Conservation (phyloP, 176 grass and related monocot species). For the Oryza punctata region DNA sequence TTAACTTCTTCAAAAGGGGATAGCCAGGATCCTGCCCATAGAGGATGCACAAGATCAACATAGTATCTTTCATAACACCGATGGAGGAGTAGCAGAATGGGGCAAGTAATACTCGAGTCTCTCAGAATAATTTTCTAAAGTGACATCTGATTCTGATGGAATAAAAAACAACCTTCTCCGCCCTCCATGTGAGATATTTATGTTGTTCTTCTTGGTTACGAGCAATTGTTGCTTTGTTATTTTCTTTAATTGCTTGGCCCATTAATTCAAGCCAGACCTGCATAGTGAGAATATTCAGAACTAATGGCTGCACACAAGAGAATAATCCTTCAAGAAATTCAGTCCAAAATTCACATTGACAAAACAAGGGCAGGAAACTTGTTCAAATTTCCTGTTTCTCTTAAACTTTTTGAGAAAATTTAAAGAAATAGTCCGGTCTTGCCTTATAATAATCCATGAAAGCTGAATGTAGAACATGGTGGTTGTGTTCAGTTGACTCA, state of each 20-base stretch:
- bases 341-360: neutral
- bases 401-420: neutral
- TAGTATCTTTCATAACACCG: neutral
- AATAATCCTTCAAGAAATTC: slow-evolving; percentile 5
- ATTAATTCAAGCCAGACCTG: slow-evolving; percentile 84
- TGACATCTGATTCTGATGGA: neutral
- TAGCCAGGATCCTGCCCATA: slow-evolving; percentile 78
- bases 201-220: slow-evolving; percentile 72
- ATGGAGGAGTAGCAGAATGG: neutral
- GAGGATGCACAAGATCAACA: neutral
- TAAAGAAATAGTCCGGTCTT: neutral
- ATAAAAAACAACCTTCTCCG: slow-evolving; percentile 71
- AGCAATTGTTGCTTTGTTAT: slow-evolving; percentile 16
- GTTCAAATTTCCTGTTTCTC: neutral
- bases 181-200: slow-evolving; percentile 83
- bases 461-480: slow-evolving; percentile 60
- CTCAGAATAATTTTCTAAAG: slow-evolving; percentile 1
- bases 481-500: slow-evolving; percentile 56
- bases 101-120: neutral
- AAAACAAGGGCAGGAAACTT: neutral
- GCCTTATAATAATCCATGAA: slow-evolving; percentile 91
- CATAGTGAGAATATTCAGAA: slow-evolving; percentile 8
- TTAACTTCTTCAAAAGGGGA: slow-evolving; percentile 69
- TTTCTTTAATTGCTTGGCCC: slow-evolving; percentile 59
- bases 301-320: neutral